Conservation (phyloP, 2,329 filamentous ascomycete genomes). For the Coniochaeta prunicola region DNA sequence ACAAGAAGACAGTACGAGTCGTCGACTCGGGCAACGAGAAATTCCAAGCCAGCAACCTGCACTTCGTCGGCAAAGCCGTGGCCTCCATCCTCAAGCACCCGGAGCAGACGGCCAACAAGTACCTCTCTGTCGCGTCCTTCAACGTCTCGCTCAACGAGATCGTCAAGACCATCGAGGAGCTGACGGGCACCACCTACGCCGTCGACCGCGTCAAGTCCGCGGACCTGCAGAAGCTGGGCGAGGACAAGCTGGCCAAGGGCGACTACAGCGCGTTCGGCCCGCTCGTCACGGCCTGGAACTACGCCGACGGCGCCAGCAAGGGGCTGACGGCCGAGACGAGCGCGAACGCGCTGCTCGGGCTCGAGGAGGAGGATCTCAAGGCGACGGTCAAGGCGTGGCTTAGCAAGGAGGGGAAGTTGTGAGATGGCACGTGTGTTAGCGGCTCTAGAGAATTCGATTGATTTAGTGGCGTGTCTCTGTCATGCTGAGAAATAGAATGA, state of each 20-base stretch:
- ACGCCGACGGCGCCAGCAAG: constrained; percentile 24
- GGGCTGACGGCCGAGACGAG: constrained; percentile 12
- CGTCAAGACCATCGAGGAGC: constrained; percentile 42
- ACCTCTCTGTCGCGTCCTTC: constrained; percentile 49
- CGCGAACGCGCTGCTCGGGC: constrained; percentile 18
- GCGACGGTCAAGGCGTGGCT: constrained; percentile 9
- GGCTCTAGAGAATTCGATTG: not conserved
- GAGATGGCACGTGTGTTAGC: not conserved
- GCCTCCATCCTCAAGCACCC: constrained; percentile 40
- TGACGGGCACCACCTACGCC: constrained; percentile 42
- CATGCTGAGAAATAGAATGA: not conserved
- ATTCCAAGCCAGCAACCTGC: constrained; percentile 43
- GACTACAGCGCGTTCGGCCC: constrained; percentile 25
- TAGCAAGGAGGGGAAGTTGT: not conserved
- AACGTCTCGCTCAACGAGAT: constrained; percentile 52
- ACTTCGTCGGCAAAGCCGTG: constrained; percentile 43
- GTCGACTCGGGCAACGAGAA: constrained; percentile 48
- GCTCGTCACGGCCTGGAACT: constrained; percentile 23
- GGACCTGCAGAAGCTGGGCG: constrained; percentile 28
- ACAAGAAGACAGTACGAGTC: constrained; percentile 41
- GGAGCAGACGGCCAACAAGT: constrained; percentile 47
- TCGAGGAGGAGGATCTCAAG: constrained; percentile 12
- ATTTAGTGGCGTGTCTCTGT: not conserved
- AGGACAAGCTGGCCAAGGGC: constrained; percentile 32
- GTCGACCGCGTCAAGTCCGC: constrained; percentile 28